A percentile compares a stretch with the other conserved stretches of the same genome.
Evolutionary conservation across 2,329 filamentous ascomycete species (phyloP).

Genomic region (Colletotrichum kahawae): DNA sequence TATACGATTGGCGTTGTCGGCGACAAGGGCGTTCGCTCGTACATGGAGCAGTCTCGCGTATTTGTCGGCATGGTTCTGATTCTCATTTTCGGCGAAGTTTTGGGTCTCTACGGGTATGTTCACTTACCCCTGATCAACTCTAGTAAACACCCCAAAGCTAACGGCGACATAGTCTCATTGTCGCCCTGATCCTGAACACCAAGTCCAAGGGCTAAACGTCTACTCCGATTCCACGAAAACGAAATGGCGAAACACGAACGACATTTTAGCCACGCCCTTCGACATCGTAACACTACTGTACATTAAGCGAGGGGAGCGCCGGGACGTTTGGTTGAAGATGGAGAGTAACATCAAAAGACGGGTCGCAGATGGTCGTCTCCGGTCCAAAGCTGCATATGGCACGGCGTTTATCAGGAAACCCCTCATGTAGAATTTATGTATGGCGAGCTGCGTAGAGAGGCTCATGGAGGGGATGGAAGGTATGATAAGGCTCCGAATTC

Average conservation of each 20-base stretch:
- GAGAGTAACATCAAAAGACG: conserved; percentile 13
- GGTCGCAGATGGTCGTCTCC: conserved; percentile 19
- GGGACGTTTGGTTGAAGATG: background rate
- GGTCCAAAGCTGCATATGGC: conserved; percentile 35
- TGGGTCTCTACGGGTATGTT: conserved; percentile 94
- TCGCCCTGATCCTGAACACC: conserved; percentile 91
- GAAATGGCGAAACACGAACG: background rate
- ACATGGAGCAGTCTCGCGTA: conserved; percentile 94
- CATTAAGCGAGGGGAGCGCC: conserved; percentile 15
- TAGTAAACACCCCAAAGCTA: background rate
- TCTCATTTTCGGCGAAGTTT: conserved; percentile 96
- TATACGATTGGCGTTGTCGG: conserved; percentile 97
- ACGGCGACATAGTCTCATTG: conserved; percentile 71
- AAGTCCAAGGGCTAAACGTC: conserved; percentile 67
- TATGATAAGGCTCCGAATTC: conserved; percentile 16
- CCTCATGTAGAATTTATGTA: conserved; percentile 37
- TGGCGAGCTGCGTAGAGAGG: conserved; percentile 23
- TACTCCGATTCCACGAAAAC: background rate
- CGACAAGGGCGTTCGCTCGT: conserved; percentile 90
- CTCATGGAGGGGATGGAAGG: conserved; percentile 7
- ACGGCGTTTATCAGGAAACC: conserved; percentile 36
- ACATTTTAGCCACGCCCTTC: conserved; percentile 5
- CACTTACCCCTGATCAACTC: no score
- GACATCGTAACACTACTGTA: conserved; percentile 15
- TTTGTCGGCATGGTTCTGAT: conserved; percentile 99